These are phyloP conservation scores for Candida yuanshanica DNA, from an alignment of 805 yeast species.

Conservation along the genomic window DNA sequence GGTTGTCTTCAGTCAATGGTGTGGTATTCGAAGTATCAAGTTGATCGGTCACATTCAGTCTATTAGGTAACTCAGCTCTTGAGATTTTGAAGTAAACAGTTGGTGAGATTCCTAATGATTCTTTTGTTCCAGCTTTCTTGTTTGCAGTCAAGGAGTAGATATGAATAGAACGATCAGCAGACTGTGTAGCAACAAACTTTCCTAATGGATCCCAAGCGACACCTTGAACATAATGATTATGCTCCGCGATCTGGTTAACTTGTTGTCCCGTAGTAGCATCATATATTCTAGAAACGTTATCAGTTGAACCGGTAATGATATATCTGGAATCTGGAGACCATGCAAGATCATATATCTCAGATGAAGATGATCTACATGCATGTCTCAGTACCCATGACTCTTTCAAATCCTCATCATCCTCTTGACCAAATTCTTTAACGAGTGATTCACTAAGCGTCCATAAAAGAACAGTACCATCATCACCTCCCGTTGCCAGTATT, in stretches of 20 bases:
- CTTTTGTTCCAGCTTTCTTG: slow-evolving; percentile 5
- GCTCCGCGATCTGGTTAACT: slow-evolving; percentile 60
- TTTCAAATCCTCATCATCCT: slow-evolving; percentile 42
- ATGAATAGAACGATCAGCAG: slow-evolving; percentile 81
- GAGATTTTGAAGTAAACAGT: slow-evolving; percentile 42
- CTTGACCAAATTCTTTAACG: slow-evolving; percentile 53
- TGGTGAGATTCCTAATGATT: slow-evolving; percentile 30
- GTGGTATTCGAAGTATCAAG: slow-evolving; percentile 1
- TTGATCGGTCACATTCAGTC: slow-evolving; percentile 2
- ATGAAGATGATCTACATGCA: slow-evolving; percentile 51
- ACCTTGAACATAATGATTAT: slow-evolving; percentile 90
- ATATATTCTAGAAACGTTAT: slow-evolving; percentile 70
- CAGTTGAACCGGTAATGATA: slow-evolving; percentile 89
- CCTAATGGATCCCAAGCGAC: slow-evolving; percentile 91
- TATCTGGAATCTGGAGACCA: slow-evolving; percentile 87
- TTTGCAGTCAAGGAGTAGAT: slow-evolving; percentile 44
- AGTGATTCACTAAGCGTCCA: slow-evolving; percentile 63
- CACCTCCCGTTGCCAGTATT: slow-evolving; percentile 84
- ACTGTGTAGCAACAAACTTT: slow-evolving; percentile 75
- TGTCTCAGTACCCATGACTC: slow-evolving; percentile 73
- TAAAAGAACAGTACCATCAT: slow-evolving; percentile 82
- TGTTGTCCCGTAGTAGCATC: slow-evolving; percentile 51
- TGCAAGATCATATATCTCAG: slow-evolving; percentile 84
- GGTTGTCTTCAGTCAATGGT: background rate
- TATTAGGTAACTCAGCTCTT: slow-evolving; percentile 52